These are phyloP conservation scores for Mucor ambiguus DNA, from an alignment of 371 early-diverging fungal genomes.

Conservation along the genomic window DNA sequence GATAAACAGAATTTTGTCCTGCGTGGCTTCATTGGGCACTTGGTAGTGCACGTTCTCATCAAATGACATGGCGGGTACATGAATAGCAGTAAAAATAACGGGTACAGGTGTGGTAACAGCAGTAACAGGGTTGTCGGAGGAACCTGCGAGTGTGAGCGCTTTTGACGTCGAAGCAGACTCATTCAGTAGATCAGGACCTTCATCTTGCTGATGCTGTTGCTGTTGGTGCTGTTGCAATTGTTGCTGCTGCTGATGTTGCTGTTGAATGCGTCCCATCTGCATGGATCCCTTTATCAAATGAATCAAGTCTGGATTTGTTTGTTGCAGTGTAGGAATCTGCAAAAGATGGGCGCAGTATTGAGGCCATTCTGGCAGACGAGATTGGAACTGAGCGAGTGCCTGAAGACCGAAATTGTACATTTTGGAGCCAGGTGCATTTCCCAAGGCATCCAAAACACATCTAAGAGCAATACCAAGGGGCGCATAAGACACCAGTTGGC, in stretches of 20 bases:
- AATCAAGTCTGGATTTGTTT: constrained; percentile 78
- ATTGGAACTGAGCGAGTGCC: constrained; percentile 83
- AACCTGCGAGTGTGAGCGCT: neutral
- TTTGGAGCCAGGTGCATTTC: constrained; percentile 77
- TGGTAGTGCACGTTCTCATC: constrained; percentile 46
- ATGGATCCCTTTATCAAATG: constrained; percentile 51
- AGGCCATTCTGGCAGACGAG: constrained; percentile 88
- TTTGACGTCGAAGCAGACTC: neutral
- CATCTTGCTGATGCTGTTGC: constrained; percentile 5
- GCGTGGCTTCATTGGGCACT: constrained; percentile 71
- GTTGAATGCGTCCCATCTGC: constrained; percentile 25
- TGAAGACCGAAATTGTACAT: constrained; percentile 90
- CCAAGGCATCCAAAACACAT: constrained; percentile 84
- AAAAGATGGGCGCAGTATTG: constrained; percentile 81
- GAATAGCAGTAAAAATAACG: constrained; percentile 66
- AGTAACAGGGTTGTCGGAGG: constrained; percentile 7
- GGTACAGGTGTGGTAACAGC: constrained; percentile 23
- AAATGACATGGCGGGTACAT: constrained; percentile 31
- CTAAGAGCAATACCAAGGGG: constrained; percentile 82
- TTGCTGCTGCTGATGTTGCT: constrained; percentile 20
- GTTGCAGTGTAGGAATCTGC: constrained; percentile 78
- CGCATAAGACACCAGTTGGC: constrained; percentile 76
- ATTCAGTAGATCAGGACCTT: constrained; percentile 6
- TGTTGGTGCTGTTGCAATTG: neutral
- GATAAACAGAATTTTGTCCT: constrained; percentile 95